A percentile compares a stretch with the other conserved stretches of the same genome.
Conservation (phyloP, 768 basidiomycete genomes). For the Rhizopogon roseolus region DNA sequence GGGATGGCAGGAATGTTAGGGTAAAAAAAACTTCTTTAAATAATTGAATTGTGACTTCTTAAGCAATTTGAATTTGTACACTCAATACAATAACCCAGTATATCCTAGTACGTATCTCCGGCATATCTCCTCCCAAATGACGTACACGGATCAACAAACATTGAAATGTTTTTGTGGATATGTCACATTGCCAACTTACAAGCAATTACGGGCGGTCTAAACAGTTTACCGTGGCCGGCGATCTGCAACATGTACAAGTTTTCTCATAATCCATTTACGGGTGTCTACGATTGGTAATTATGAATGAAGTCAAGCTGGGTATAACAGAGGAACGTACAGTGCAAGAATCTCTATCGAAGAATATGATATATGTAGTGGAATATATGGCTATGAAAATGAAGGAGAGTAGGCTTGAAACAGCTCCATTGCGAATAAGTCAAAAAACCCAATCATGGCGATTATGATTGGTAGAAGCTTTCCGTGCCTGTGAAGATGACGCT, state of each 20-base stretch:
- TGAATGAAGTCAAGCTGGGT: background rate
- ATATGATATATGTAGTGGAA: background rate
- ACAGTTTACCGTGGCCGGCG: too few relatives aligned
- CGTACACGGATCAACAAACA: background rate
- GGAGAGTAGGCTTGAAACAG: background rate
- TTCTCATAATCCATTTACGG: background rate
- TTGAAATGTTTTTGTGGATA: background rate
- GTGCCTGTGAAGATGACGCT: slow-evolving; percentile 27
- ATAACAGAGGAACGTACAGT: background rate
- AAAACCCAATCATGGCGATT: background rate
- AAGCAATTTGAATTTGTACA: too few relatives aligned
- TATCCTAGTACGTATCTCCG: background rate
- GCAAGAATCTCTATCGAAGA: background rate
- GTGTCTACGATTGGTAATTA: background rate
- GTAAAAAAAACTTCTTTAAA: background rate
- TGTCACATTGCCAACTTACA: background rate
- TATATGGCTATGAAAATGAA: background rate
- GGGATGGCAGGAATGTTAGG: background rate
- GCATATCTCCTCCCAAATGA: background rate
- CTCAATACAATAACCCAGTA: background rate
- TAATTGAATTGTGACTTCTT: background rate
- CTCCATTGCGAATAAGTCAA: background rate
- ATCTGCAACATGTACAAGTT: background rate
- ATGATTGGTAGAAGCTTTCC: slow-evolving; percentile 21
- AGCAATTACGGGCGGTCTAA: too few relatives aligned